A percentile compares a stretch with the other conserved stretches of the same genome.
Conservation (phyloP, 83 land plant genomes). For the Picea abies region DNA sequence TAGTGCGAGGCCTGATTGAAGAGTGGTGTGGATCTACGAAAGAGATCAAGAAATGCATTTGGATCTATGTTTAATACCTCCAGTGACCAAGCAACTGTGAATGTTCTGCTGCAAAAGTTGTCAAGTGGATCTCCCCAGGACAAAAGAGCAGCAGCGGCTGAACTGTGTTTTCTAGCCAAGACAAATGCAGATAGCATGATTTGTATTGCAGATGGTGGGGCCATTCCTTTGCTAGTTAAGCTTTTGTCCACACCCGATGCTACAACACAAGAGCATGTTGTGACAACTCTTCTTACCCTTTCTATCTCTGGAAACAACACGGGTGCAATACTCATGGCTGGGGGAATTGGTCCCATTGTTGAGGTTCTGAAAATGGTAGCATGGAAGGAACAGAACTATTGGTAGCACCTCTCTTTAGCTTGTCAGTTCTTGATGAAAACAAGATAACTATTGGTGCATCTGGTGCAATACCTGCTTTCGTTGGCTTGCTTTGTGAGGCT, state of each 20-base stretch:
- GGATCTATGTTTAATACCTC: constrained; percentile 32
- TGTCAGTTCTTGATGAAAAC: no score
- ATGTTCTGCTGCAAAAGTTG: constrained; percentile 44
- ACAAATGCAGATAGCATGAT: constrained; percentile 73
- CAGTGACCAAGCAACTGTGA: constrained; percentile 57
- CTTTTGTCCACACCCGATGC: constrained; percentile 66
- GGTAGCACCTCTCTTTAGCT: no score
- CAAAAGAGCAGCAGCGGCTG: constrained; percentile 86
- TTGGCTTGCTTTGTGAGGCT: no score
- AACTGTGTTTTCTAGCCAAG: constrained; percentile 74
- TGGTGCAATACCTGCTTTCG: no score
- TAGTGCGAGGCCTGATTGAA: constrained; percentile 77
- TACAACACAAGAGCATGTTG: constrained; percentile 85
- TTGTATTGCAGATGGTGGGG: constrained; percentile 86
- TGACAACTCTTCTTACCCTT: constrained; percentile 80
- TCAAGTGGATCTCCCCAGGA: constrained; percentile 37
- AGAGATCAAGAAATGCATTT: constrained; percentile 36
- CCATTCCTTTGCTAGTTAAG: constrained; percentile 71
- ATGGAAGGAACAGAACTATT: no score
- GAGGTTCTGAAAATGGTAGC: no score
- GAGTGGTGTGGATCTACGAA: constrained; percentile 68
- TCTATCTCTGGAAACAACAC: constrained; percentile 22
- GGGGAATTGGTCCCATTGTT: no score
- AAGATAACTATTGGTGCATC: no score
- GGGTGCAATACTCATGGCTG: no score